Base-by-base conservation (phyloP, 2,329 filamentous ascomycete species). In the Endoconidiophora laricicola region DNA sequence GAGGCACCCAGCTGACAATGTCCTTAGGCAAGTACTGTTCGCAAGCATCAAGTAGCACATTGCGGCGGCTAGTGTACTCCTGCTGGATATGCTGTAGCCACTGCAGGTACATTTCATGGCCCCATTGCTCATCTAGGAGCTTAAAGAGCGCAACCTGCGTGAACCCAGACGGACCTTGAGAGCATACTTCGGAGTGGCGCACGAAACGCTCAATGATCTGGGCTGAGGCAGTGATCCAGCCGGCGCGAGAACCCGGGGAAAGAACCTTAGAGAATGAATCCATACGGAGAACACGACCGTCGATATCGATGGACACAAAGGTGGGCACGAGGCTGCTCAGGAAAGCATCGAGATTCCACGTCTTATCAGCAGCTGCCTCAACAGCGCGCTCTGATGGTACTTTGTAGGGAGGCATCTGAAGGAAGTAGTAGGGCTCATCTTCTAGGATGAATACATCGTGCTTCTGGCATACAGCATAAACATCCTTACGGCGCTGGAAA, bases 261-360 rank as follows among this genome's bases (percentile, higher is more conserved):
- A 94, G 72, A 1, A 94, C 85, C 67, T 95, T 95, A 59, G 85
- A 93, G 66, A 95, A 93, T 0, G 86, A 94, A 62, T 95, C 88
- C 65, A 95, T 74, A 36, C 88, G 83, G 68, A 94, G 72, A 36
- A 95, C 88, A 54, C 88, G 82, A 6, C 88, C 90, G 62, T 94
- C 87, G 1, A 76, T 71, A 61, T 95, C 88, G 58, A 95, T 72
- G 64, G 78, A 84, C 29, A 94, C 71, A 14, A 68, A 59, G 0
- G 65, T 66, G 4, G 52, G 52, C 3, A 86, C 71, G 4, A 94
- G 72, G 2, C 74, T 69, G 9, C 73, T 68, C 52, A 96, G 68
- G 63, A 95, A 95, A 9, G 82, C 79, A 3, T 81, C 75, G 49
- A 85, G 75, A 4, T 55, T 43, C 52, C 48, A 45, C 12, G 48